These are phyloP conservation scores for Xylariaceae sp. DNA, from an alignment of 2,329 filamentous ascomycete species.

Conservation along the genomic window DNA sequence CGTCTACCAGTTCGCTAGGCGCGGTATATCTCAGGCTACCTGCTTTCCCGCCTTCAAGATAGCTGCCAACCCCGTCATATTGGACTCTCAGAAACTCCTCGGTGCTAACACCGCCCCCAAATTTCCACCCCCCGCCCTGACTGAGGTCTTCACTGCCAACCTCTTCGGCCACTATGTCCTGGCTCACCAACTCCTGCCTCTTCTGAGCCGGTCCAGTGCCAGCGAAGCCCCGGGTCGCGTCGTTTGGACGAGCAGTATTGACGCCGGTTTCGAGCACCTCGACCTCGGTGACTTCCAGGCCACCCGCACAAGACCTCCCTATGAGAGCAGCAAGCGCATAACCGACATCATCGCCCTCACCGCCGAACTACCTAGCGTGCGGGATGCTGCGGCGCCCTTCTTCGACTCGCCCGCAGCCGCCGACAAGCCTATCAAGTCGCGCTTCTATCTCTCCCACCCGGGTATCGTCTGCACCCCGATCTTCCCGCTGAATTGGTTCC, in stretches of 20 bases:
- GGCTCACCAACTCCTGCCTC: conserved; percentile 70
- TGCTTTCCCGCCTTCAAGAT: conserved; percentile 80
- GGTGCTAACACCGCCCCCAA: conserved; percentile 14
- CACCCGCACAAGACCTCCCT: conserved; percentile 58
- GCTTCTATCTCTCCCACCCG: conserved; percentile 77
- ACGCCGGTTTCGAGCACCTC: conserved; percentile 56
- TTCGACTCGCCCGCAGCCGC: conserved; percentile 37
- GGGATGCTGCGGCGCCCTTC: conserved; percentile 54
- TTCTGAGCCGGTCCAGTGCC: conserved; percentile 54
- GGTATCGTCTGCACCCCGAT: conserved; percentile 82
- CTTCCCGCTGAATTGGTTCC: conserved; percentile 66
- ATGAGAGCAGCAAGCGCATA: conserved; percentile 83
- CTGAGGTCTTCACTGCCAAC: conserved; percentile 84
- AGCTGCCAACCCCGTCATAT: conserved; percentile 44
- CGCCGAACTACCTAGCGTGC: conserved; percentile 60
- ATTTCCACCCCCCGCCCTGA: conserved; percentile 57
- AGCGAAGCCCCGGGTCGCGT: conserved; percentile 57
- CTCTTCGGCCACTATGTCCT: conserved; percentile 95
- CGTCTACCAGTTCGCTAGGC: conserved; percentile 49
- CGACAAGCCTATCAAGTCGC: conserved; percentile 43
- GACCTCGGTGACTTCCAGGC: conserved; percentile 72
- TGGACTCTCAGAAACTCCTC: conserved; percentile 37
- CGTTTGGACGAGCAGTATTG: conserved; percentile 83
- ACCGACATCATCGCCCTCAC: conserved; percentile 82
- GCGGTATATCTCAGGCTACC: conserved; percentile 60